Evolutionary conservation across 139 green algal genomes (phyloP).

Genomic region (Micromonas commoda): DNA sequence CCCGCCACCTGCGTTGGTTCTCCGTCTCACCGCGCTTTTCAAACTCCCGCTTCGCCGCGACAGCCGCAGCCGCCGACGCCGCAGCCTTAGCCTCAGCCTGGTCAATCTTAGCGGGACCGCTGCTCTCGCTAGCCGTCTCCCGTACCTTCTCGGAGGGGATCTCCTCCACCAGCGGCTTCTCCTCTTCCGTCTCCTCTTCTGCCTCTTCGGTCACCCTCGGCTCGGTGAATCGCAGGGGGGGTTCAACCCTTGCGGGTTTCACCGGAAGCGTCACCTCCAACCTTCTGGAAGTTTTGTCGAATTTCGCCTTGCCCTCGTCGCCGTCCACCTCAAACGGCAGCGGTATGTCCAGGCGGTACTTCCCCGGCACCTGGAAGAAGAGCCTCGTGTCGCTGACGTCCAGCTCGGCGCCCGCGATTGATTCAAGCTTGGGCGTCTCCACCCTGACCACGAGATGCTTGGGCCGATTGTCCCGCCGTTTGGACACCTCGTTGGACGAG

Average conservation of each 20-base stretch:
- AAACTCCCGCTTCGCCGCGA: not conserved
- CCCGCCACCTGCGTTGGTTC: constrained; percentile 13
- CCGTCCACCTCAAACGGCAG: constrained; percentile 48
- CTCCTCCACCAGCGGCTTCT: not conserved
- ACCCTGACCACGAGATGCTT: constrained; percentile 51
- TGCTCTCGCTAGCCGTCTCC: not conserved
- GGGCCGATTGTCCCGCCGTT: constrained; percentile 37
- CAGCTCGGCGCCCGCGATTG: constrained; percentile 42
- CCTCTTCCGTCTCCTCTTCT: not conserved
- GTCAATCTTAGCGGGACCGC: not conserved
- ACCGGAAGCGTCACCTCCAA: constrained; percentile 52
- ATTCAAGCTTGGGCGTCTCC: constrained; percentile 41
- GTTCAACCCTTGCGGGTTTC: constrained; percentile 5
- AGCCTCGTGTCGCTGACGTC: constrained; percentile 41
- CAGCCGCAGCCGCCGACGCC: not conserved
- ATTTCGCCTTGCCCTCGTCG: constrained; percentile 49
- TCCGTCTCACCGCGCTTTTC: constrained; percentile 8
- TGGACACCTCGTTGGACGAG: constrained; percentile 30
- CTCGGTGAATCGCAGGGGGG: not conserved
- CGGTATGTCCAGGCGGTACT: constrained; percentile 45
- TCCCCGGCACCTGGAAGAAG: constrained; percentile 22
- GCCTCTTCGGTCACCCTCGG: not conserved
- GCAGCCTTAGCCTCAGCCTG: not conserved
- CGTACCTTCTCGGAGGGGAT: not conserved
- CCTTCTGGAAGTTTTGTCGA: constrained; percentile 46